Evolutionary conservation across 148 eudicot species (phyloP).

Genomic region (Simmondsia chinensis): DNA sequence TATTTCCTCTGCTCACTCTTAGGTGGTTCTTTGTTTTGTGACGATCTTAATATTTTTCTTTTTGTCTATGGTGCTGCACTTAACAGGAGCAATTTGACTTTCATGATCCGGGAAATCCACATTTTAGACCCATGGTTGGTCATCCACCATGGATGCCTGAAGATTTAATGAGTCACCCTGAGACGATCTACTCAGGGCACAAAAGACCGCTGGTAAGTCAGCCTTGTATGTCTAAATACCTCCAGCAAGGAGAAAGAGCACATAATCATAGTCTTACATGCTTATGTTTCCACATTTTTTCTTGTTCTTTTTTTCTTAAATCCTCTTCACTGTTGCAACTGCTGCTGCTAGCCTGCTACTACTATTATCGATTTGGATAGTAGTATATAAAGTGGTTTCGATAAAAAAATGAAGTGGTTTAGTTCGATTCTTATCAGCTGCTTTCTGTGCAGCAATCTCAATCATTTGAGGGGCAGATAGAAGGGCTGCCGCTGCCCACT

Average conservation of each 20-base stretch:
- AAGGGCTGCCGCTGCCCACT: conserved; percentile 52
- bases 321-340: too few species aligned
- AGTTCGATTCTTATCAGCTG: neutral
- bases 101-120: conserved; percentile 47
- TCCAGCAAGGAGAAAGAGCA: neutral
- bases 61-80: neutral
- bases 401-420: neutral
- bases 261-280: neutral
- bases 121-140: conserved; percentile 33
- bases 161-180: conserved; percentile 32
- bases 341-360: too few species aligned
- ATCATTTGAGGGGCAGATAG: conserved; percentile 35
- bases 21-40: neutral
- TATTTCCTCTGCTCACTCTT: neutral
- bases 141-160: conserved; percentile 48
- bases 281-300: neutral
- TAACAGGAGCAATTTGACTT: conserved; percentile 64
- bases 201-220: conserved; percentile 51
- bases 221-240: neutral
- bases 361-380: conserved; percentile 1
- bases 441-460: conserved; percentile 39
- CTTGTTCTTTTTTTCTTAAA: too few species aligned
- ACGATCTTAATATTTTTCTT: conserved; percentile 4
- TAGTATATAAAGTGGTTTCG: too few species aligned
- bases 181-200: conserved; percentile 38